These are phyloP conservation scores for Aotearoamyces nothofagi DNA, from an alignment of 2,329 filamentous ascomycete species.

Conservation along the genomic window DNA sequence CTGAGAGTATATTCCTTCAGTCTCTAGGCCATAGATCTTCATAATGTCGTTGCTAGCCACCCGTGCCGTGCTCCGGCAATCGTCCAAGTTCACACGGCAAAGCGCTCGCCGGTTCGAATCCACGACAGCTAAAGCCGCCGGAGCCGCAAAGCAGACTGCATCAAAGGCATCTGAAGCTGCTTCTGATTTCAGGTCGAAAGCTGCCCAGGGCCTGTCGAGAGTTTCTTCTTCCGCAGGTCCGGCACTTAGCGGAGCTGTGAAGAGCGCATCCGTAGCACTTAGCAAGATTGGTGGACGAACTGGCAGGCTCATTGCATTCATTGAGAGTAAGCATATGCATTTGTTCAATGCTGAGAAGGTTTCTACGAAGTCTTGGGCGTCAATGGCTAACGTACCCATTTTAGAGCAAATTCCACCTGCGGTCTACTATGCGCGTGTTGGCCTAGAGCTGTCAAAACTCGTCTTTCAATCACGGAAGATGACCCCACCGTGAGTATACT, in stretches of 20 bases:
- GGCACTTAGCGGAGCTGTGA: slow-evolving; percentile 58
- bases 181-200: slow-evolving; percentile 42
- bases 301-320: slow-evolving; percentile 59
- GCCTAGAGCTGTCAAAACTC: slow-evolving; percentile 73
- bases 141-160: slow-evolving; percentile 27
- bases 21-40: slow-evolving; percentile 1
- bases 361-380: slow-evolving; percentile 3
- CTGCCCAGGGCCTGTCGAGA: slow-evolving; percentile 67
- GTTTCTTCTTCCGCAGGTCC: slow-evolving; percentile 70
- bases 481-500: slow-evolving; percentile 71
- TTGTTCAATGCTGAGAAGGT: not conserved
- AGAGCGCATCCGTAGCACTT: slow-evolving; percentile 49
- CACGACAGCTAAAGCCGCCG: slow-evolving; percentile 31
- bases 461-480: slow-evolving; percentile 83
- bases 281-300: slow-evolving; percentile 72
- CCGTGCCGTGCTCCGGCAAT: slow-evolving; percentile 6
- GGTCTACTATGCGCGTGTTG: slow-evolving; percentile 85
- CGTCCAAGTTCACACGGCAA: slow-evolving; percentile 4
- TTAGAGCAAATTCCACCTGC: slow-evolving; percentile 72
- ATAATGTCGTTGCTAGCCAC: slow-evolving; percentile 6
- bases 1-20: not conserved
- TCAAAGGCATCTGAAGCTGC: slow-evolving; percentile 27
- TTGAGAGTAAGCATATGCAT: slow-evolving; percentile 66
- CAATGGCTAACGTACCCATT: slow-evolving; percentile 11
- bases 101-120: slow-evolving; percentile 43